Conservation (phyloP, 306 rosid genomes). For the Rubus parviflorus region DNA sequence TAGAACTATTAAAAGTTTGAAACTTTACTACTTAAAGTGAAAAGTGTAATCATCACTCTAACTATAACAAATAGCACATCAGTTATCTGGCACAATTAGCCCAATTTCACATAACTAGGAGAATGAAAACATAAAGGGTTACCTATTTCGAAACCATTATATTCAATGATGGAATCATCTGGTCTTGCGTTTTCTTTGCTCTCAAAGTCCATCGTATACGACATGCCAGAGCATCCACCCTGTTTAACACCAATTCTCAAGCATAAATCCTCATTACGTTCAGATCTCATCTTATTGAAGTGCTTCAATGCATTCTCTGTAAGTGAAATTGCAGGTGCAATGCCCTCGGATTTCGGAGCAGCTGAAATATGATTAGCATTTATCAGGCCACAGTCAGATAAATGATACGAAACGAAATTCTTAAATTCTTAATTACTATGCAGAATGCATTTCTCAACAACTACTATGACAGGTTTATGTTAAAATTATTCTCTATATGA, state of each 20-base stretch:
- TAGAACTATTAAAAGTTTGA: neutral
- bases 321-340: constrained; percentile 50
- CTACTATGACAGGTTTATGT: no score
- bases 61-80: neutral
- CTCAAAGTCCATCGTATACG: constrained; percentile 92
- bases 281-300: constrained; percentile 88
- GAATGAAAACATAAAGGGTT: constrained; percentile 19
- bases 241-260: constrained; percentile 95
- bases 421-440: neutral
- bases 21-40: neutral
- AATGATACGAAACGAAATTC: neutral
- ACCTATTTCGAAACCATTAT: constrained; percentile 79
- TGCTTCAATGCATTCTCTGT: constrained; percentile 81
- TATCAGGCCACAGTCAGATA: neutral
- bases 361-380: constrained; percentile 28
- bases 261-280: constrained; percentile 67
- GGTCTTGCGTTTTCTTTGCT: constrained; percentile 65
- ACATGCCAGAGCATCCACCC: constrained; percentile 99
- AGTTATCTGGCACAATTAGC: neutral
- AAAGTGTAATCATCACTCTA: neutral
- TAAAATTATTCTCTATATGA: no score
- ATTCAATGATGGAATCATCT: constrained; percentile 84
- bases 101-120: neutral
- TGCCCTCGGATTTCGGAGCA: constrained; percentile 43
- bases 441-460: neutral